Base-by-base conservation (phyloP, 441 rosid species). In the Melastoma candidum region DNA sequence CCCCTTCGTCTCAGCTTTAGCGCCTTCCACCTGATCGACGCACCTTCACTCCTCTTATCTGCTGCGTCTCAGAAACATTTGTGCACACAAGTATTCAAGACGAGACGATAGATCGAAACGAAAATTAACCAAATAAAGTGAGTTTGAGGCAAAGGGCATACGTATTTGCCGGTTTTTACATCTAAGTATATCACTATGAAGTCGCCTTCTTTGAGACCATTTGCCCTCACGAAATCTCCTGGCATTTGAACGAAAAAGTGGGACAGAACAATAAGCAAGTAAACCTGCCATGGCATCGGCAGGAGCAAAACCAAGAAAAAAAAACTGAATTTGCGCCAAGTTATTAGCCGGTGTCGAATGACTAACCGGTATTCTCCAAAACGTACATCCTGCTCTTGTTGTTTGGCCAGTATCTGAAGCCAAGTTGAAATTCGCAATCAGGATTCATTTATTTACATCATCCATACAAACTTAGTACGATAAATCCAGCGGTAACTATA, bases 371-470 rank as follows among this genome's bases (percentile, higher is more conserved):
- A 75, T 88, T 92, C 65, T 92, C 98, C 26, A 92, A 89, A 63
- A 92, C 95, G 69, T 92, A 92, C 97, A 92, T 92, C 82, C 97
- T 92, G 78, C 98, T 92, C 73, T 88, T 92, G 69, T 92, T 92
- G 76, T 92, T 92, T 7, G 97, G 98, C 98, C 98, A 92, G 80
- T 83, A 92, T 65, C 98, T 92, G 81, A 66, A 78, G 67, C 7
- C 41, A 32, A 32, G 6, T 32, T 8, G 41, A 8, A 32, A 32
- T 32, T 32, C 41, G 6, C 41, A 32, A 4, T 32, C 41, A 32
- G 7, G 7, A 32, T 32, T 32, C 8, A 32, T 32, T 32, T 8
- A 32, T 4, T 32, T 32, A 32, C 41, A 32, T 32, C 41, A 32
- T 32, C 8, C 6, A 6, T 2, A 32, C 5, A 32, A 32, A 32